Evolutionary conservation across 2,329 filamentous ascomycete genomes (phyloP).

Genomic region (Ilyonectria robusta): DNA sequence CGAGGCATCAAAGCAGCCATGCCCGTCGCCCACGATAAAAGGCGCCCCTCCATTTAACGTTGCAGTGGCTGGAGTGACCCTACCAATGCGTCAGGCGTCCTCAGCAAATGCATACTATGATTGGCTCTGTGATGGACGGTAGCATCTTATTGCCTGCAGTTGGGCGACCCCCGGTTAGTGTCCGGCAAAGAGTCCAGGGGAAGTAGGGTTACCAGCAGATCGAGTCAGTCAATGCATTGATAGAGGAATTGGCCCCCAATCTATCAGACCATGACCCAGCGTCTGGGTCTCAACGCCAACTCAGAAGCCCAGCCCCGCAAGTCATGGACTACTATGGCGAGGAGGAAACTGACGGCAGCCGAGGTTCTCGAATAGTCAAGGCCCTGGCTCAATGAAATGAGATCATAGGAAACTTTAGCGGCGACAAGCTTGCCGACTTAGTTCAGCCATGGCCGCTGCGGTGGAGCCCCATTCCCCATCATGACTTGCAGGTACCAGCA

Average conservation of each 20-base stretch:
- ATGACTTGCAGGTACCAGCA: not conserved
- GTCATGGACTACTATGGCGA: not conserved
- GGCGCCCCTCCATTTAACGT: constrained; percentile 13
- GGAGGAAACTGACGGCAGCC: not conserved
- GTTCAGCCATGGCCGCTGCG: constrained; percentile 3
- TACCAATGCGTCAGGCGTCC: not conserved
- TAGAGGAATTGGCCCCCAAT: constrained; percentile 14
- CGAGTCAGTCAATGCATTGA: constrained; percentile 13
- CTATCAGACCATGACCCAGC: constrained; percentile 15
- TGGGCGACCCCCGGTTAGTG: not conserved
- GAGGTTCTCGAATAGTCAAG: not conserved
- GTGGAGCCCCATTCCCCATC: constrained; percentile 12
- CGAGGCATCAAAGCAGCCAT: constrained; percentile 1
- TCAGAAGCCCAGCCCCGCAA: constrained; percentile 9
- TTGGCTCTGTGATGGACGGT: not conserved
- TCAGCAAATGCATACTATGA: not conserved
- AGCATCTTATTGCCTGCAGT: not conserved
- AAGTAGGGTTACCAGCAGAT: not conserved
- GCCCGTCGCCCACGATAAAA: constrained; percentile 20
- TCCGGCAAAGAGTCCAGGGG: not conserved
- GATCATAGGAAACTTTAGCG: constrained; percentile 18
- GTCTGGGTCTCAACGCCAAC: constrained; percentile 5
- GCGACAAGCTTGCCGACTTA: constrained; percentile 18
- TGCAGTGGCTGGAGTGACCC: constrained; percentile 6
- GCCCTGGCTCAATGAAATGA: constrained; percentile 3